Evolutionary conservation across 805 yeast genomes (phyloP), one percentile per base, ranked within the genome.

Genomic region (Wickerhamiella sorbophila): DNA sequence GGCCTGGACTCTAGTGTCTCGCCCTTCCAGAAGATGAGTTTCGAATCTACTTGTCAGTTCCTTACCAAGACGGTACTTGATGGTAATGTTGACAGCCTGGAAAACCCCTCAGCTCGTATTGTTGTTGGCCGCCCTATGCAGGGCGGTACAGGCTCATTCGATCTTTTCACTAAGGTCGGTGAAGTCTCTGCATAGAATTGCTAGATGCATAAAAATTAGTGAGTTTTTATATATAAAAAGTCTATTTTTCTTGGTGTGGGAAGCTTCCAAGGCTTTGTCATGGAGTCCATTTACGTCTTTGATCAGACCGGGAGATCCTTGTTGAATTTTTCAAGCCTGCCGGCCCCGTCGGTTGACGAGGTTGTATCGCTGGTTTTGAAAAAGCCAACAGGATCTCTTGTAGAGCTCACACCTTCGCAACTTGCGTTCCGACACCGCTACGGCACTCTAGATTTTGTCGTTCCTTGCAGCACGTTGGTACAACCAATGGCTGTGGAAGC

Each of bases 31-130:
- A 91, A 91, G 70, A 91, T 91, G 99, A 85, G 95, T 43, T 91
- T 86, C 63, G 99, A 91, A 67, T 91, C 98, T 36, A 91, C 99
- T 1, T 86, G 95, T 68, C 94, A 84, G 64, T 91, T 91, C 71
- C 71, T 91, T 60, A 91, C 96, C 40, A 85, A 86, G 68, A 95
- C 97, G 5, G 97, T 91, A 38, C 69, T 91, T 58, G 91, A 88
- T 52, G 84, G 88, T 46, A 95, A 84, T 49, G 70, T 79, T 53
- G 99, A 91, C 64, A 77, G 77, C 48, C 66, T 91, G 54, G 85
- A 84, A 51, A 75, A 86, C 46, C 99, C 99, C 15, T 81, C 94
- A 33, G 94, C 98, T 19, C 72, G 93, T 54, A 75, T 91, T 51
- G 98, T 91, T 34, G 60, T 87, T 58, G 99, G 99, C 62, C 82